Evolutionary conservation across 352 stramenopile species (phyloP).

Genomic region (Pythium vanterpoolii): DNA sequence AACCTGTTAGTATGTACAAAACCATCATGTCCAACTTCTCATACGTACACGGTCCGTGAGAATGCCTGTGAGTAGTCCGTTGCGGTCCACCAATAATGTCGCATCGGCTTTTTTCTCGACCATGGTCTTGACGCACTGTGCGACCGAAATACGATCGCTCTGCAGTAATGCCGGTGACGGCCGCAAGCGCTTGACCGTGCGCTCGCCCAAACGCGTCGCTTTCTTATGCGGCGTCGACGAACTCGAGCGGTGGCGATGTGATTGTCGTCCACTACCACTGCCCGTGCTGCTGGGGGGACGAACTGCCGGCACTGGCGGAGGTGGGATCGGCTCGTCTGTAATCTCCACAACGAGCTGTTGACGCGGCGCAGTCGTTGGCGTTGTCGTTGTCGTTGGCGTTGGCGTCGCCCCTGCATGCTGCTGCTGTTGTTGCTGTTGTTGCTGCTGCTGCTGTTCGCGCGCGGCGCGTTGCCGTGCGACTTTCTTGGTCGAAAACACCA

Average conservation of each 20-base stretch:
- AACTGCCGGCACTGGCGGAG: neutral
- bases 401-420: slow-evolving; percentile 7
- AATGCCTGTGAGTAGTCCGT: slow-evolving; percentile 92
- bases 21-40: neutral
- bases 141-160: slow-evolving; percentile 62
- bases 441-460: slow-evolving; percentile 24
- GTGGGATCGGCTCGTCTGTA: slow-evolving; percentile 1
- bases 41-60: slow-evolving; percentile 89
- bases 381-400: neutral
- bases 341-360: slow-evolving; percentile 18
- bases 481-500: slow-evolving; percentile 74
- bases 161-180: slow-evolving; percentile 71
- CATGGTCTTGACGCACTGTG: slow-evolving; percentile 82
- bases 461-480: slow-evolving; percentile 24
- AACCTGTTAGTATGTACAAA: neutral
- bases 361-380: neutral
- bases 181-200: slow-evolving; percentile 49
- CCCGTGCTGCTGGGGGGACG: slow-evolving; percentile 21
- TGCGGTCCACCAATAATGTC: slow-evolving; percentile 88
- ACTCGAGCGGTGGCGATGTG: slow-evolving; percentile 12
- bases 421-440: slow-evolving; percentile 23
- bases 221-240: slow-evolving; percentile 18
- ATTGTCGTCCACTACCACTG: slow-evolving; percentile 11
- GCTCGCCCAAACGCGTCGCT: slow-evolving; percentile 19
- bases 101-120: slow-evolving; percentile 89